These are phyloP conservation scores for Meredithiella fracta DNA, from an alignment of 2,329 filamentous ascomycete genomes.

Conservation along the genomic window DNA sequence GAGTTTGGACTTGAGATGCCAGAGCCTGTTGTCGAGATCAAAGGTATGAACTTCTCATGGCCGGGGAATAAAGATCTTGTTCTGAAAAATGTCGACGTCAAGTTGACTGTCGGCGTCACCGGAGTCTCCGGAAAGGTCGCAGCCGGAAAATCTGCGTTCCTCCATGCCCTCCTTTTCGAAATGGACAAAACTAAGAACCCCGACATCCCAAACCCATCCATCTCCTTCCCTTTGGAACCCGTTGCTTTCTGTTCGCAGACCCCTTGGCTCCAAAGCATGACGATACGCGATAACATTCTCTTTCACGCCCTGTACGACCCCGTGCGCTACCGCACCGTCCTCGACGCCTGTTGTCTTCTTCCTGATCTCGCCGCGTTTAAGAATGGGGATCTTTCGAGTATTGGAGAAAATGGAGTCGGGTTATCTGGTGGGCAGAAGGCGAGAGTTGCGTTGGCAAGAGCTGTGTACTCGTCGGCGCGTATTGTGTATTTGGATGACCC, in stretches of 20 bases:
- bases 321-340: constrained; percentile 38
- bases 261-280: constrained; percentile 50
- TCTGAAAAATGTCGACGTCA: constrained; percentile 25
- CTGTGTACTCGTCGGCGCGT: constrained; percentile 40
- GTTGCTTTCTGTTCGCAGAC: constrained; percentile 42
- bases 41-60: constrained; percentile 60
- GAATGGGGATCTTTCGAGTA: constrained; percentile 39
- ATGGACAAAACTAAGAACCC: constrained; percentile 47
- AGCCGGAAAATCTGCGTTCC: constrained; percentile 43
- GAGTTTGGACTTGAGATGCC: constrained; percentile 18
- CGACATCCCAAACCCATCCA: constrained; percentile 5
- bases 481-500: constrained; percentile 47
- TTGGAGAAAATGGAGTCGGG: constrained; percentile 46
- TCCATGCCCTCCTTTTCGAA: constrained; percentile 43
- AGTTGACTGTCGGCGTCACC: constrained; percentile 34
- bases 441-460: constrained; percentile 44
- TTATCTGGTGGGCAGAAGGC: constrained; percentile 48
- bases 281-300: constrained; percentile 46
- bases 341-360: constrained; percentile 43
- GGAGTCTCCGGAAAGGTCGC: constrained; percentile 44
- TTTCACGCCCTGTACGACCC: constrained; percentile 42
- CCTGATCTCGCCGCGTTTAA: constrained; percentile 40
- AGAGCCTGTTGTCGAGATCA: constrained; percentile 28
- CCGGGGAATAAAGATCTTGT: constrained; percentile 36
- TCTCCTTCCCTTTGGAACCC: constrained; percentile 31